Evolutionary conservation across 495 filamentous ascomycete genomes (phyloP).

Genomic region (Geopyxis carbonaria): DNA sequence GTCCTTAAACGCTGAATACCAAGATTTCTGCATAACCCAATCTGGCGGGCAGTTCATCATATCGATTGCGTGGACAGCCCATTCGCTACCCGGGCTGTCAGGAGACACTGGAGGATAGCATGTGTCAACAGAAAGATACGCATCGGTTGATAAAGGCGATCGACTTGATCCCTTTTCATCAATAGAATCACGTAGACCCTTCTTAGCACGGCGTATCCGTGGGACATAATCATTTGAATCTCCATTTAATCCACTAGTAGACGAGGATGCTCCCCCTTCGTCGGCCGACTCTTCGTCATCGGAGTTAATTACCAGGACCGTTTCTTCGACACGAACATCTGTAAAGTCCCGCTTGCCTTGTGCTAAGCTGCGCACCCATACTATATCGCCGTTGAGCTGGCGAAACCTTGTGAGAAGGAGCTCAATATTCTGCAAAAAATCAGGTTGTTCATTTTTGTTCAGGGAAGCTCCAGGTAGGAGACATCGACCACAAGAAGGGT

Average conservation of each 20-base stretch:
- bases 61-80: conserved; percentile 40
- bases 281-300: conserved; percentile 12
- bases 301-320: conserved; percentile 26
- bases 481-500: conserved; percentile 44
- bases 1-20: conserved; percentile 76
- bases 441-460: conserved; percentile 22
- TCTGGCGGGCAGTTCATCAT: conserved; percentile 43
- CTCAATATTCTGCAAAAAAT: conserved; percentile 50
- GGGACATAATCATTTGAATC: conserved; percentile 1
- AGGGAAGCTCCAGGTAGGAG: conserved; percentile 39
- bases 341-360: conserved; percentile 40
- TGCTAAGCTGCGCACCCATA: conserved; percentile 74
- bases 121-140: conserved; percentile 39
- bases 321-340: conserved; percentile 32
- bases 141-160: conserved; percentile 32
- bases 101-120: conserved; percentile 39
- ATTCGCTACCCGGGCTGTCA: conserved; percentile 48
- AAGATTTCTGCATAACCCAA: conserved; percentile 54
- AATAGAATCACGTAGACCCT: neutral
- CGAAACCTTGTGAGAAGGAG: conserved; percentile 58
- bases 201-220: neutral
- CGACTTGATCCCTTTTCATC: conserved; percentile 28
- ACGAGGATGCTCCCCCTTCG: conserved; percentile 5
- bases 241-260: neutral
- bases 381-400: conserved; percentile 50